Base-by-base conservation (phyloP, 495 filamentous ascomycete genomes). In the Penicillium samsonianum region DNA sequence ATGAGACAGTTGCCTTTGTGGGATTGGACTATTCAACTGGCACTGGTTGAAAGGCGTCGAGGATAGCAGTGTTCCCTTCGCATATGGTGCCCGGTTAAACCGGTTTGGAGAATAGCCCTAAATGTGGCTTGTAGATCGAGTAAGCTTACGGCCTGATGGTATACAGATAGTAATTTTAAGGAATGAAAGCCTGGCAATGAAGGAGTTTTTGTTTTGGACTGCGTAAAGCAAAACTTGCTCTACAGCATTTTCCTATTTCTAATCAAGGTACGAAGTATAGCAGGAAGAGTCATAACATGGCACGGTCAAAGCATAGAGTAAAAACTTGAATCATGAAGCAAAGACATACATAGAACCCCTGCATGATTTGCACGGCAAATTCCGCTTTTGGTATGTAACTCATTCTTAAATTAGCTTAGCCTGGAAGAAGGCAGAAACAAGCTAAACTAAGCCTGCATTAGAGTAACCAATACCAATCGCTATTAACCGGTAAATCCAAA, bases 391-490 rank as follows among this genome's bases (percentile, higher is more conserved):
- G 16, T 19, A 22, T 23, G 20, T 19, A 22, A 50, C 6, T 5
- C 4, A 25, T 23, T 33, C 47, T 50, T 22, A 16, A 50, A 50
- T 37, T 9, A 38, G 47, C 19, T 50, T 50, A 50, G 47, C 48
- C 16, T n/a, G 1, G 16, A n/a, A 37, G 14, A 37, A n/a, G 16
- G 6, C 33, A 35, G 12, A n/a, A 37, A 25, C 3, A 23, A 50
- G 12, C 48, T 30, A 38, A 23, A 26, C 20, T 17, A 19, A 25
- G 1, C 2, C 10, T 35, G 33, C 22, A 51, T 22, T 17, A 26
- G 16, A 37, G 5, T n/a, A 37, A n/a, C 33, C 33, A 52, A 28
- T 41, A 19, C 5, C 4, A 53, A 16, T 20, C 0, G 2, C 31
- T 1, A 38, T 50, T 26, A 4, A 22, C 9, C 28, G 17, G 28